Conservation (phyloP, 2,329 filamentous ascomycete genomes). For the Hypoxylon sp. region DNA sequence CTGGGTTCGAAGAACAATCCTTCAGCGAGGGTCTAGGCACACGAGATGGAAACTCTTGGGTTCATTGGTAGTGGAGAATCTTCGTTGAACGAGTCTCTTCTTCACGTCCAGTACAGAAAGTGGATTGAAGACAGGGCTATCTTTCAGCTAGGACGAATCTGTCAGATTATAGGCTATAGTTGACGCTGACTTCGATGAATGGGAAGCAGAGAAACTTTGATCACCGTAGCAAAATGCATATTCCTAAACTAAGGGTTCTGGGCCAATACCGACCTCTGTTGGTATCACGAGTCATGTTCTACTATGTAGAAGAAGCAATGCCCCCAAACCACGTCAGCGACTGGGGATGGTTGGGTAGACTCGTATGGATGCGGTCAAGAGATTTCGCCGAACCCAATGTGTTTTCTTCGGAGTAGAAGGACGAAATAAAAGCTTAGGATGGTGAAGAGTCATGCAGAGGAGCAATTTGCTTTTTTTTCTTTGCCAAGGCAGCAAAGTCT, state of each 20-base stretch:
- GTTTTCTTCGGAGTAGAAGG: neutral
- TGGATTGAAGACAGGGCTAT: constrained; percentile 16
- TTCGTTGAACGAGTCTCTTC: constrained; percentile 1
- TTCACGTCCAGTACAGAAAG: neutral
- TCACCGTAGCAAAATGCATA: constrained; percentile 1
- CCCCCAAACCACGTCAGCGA: constrained; percentile 1
- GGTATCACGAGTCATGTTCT: constrained; percentile 17
- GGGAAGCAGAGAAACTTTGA: constrained; percentile 19
- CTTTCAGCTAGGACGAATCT: constrained; percentile 38
- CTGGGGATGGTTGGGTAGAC: neutral
- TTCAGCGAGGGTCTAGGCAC: constrained; percentile 2
- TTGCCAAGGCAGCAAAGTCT: constrained; percentile 3
- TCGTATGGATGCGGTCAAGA: constrained; percentile 7
- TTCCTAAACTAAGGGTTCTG: neutral
- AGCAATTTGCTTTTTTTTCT: constrained; percentile 39
- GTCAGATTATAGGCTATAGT: constrained; percentile 31
- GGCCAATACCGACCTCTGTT: constrained; percentile 7
- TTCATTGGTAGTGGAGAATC: constrained; percentile 3
- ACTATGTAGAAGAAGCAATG: constrained; percentile 29
- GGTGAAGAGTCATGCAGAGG: constrained; percentile 31
- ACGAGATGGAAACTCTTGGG: neutral
- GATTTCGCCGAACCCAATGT: neutral
- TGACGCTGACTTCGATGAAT: constrained; percentile 18
- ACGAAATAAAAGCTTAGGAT: constrained; percentile 9
- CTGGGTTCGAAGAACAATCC: constrained; percentile 4